Evolutionary conservation across 352 stramenopile species (phyloP).

Genomic region (Phytophthora melonis): DNA sequence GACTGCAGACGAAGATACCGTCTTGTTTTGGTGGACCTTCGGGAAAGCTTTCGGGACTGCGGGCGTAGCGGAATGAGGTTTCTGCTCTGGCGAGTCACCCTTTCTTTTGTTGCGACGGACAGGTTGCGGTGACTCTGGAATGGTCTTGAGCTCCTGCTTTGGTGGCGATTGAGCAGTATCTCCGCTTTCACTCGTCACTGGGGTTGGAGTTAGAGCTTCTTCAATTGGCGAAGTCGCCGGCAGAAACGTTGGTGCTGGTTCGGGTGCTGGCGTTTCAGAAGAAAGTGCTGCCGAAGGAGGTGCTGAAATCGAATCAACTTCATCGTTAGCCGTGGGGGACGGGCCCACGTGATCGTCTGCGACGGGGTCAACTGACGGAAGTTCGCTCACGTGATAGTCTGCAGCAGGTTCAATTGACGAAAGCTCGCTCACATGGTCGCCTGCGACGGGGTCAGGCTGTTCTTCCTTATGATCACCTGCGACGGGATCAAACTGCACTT

Average conservation of each 20-base stretch:
- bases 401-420: no score
- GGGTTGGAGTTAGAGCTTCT: neutral
- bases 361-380: neutral
- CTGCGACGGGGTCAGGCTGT: conserved; percentile 5
- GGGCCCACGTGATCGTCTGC: conserved; percentile 17
- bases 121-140: conserved; percentile 7
- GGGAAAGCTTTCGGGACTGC: conserved; percentile 3
- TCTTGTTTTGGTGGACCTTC: neutral
- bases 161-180: no score
- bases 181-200: neutral
- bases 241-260: neutral
- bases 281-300: conserved; percentile 6
- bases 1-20: neutral
- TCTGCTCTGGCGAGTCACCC: conserved; percentile 16
- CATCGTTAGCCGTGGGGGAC: neutral
- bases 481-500: conserved; percentile 2
- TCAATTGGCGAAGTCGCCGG: neutral
- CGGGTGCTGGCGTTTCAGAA: neutral
- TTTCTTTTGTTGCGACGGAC: conserved; percentile 34
- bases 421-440: conserved; percentile 10
- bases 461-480: conserved; percentile 15
- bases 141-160: conserved; percentile 3
- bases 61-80: conserved; percentile 1
- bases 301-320: conserved; percentile 22
- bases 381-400: no score